These are phyloP conservation scores for Irpex sp. DNA, from an alignment of 1,284 basidiomycete species.

Conservation along the genomic window DNA sequence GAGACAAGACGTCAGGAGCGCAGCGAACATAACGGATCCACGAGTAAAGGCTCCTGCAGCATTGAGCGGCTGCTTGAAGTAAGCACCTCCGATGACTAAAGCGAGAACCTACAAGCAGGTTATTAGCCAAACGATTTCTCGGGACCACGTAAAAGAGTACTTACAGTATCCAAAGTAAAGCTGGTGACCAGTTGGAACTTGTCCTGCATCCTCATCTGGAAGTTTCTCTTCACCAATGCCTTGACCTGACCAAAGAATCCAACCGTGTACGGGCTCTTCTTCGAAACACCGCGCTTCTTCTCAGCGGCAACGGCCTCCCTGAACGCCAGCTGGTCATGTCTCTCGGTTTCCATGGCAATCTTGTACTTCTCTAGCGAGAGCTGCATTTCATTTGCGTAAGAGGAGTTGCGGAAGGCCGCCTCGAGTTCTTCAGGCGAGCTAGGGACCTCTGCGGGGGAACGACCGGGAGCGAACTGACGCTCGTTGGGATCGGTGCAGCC, in stretches of 20 bases:
- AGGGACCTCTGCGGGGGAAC: constrained; percentile 63
- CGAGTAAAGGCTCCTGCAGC: constrained; percentile 85
- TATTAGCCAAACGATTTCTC: not conserved
- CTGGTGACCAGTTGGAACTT: constrained; percentile 78
- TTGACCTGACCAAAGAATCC: constrained; percentile 73
- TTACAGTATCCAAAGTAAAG: constrained; percentile 52
- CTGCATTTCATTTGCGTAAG: constrained; percentile 45
- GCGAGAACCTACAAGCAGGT: constrained; percentile 42
- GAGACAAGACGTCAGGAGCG: constrained; percentile 70
- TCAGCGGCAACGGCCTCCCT: constrained; percentile 71
- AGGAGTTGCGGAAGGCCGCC: constrained; percentile 59
- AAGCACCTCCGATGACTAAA: constrained; percentile 76
- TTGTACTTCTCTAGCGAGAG: constrained; percentile 64
- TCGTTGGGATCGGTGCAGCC: constrained; percentile 84
- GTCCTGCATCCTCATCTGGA: constrained; percentile 79
- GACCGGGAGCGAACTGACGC: constrained; percentile 77
- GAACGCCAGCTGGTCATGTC: constrained; percentile 72
- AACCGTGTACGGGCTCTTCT: constrained; percentile 86
- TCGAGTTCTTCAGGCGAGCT: constrained; percentile 73
- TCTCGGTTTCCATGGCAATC: constrained; percentile 56
- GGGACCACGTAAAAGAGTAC: constrained; percentile 18
- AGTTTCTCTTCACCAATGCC: constrained; percentile 73
- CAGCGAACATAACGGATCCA: constrained; percentile 79
- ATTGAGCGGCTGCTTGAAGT: constrained; percentile 67
- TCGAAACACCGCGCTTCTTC: constrained; percentile 81